Percentiles rank a stretch among this genome's conserved stretches.
Conservation (phyloP, 1,139 yeast genomes). For the Lodderomyces margitis region DNA sequence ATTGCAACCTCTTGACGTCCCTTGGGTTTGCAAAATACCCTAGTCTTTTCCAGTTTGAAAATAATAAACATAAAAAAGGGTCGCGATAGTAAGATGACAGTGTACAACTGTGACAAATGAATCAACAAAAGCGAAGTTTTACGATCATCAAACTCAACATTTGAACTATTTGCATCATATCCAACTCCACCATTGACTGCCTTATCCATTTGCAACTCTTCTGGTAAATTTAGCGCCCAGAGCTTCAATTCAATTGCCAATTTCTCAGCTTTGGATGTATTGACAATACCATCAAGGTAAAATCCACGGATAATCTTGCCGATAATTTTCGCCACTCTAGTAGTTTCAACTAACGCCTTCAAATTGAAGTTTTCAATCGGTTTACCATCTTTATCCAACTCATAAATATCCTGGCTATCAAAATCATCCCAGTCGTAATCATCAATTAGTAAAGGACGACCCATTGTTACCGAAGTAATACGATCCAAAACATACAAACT, state of each 20-base stretch:
- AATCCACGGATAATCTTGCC: constrained; percentile 29
- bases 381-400: constrained; percentile 10
- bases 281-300: constrained; percentile 28
- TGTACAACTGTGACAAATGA: constrained; percentile 39
- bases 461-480: constrained; percentile 35
- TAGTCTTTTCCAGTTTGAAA: constrained; percentile 9
- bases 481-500: constrained; percentile 41
- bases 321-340: constrained; percentile 18
- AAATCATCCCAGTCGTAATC: constrained; percentile 44
- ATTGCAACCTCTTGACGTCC: constrained; percentile 14
- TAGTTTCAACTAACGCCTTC: constrained; percentile 13
- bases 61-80: constrained; percentile 40
- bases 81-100: constrained; percentile 38
- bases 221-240: constrained; percentile 34
- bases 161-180: not conserved
- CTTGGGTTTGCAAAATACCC: constrained; percentile 8
- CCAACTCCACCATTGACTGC: constrained; percentile 17
- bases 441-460: constrained; percentile 39
- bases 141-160: constrained; percentile 9
- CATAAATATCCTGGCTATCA: constrained; percentile 12
- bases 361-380: constrained; percentile 7
- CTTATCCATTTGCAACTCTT: constrained; percentile 23
- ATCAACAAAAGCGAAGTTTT: constrained; percentile 27
- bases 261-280: constrained; percentile 31
- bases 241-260: constrained; percentile 35